These are phyloP conservation scores for Gelatoporia subvermispora DNA, from an alignment of 768 basidiomycete species.

Conservation along the genomic window DNA sequence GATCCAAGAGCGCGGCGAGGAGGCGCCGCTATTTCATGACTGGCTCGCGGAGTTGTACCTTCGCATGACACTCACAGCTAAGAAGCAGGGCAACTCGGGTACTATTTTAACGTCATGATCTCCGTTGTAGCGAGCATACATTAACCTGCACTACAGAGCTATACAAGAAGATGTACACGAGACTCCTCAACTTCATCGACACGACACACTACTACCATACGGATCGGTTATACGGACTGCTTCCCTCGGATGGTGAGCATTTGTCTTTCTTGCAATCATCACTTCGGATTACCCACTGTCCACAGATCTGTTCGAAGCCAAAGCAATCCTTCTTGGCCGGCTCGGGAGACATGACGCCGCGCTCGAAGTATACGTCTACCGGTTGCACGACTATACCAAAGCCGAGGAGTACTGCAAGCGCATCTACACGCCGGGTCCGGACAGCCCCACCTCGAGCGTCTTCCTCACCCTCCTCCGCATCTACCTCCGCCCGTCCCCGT, in stretches of 20 bases:
- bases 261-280: not conserved
- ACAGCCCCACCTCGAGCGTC: constrained; percentile 46
- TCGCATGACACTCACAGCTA: constrained; percentile 54
- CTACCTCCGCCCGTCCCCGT: constrained; percentile 72
- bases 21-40: constrained; percentile 71
- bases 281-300: not conserved
- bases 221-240: constrained; percentile 74
- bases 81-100: constrained; percentile 58
- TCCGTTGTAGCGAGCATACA: not conserved
- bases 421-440: constrained; percentile 55
- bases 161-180: constrained; percentile 51
- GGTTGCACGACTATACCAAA: constrained; percentile 73
- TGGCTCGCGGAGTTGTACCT: constrained; percentile 87
- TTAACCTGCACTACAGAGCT: constrained; percentile 32
- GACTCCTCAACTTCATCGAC: constrained; percentile 74
- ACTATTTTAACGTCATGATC: constrained; percentile 16
- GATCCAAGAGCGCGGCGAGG: constrained; percentile 69
- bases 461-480: constrained; percentile 84
- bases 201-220: constrained; percentile 64
- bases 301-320: constrained; percentile 82
- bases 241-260: constrained; percentile 73
- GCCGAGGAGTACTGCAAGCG: constrained; percentile 97
- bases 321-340: constrained; percentile 86
- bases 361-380: constrained; percentile 91
- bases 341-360: constrained; percentile 91